A percentile compares a stretch with the other conserved stretches of the same genome.
Conservation (phyloP, 495 filamentous ascomycete species). For the Penicillium lagena region DNA sequence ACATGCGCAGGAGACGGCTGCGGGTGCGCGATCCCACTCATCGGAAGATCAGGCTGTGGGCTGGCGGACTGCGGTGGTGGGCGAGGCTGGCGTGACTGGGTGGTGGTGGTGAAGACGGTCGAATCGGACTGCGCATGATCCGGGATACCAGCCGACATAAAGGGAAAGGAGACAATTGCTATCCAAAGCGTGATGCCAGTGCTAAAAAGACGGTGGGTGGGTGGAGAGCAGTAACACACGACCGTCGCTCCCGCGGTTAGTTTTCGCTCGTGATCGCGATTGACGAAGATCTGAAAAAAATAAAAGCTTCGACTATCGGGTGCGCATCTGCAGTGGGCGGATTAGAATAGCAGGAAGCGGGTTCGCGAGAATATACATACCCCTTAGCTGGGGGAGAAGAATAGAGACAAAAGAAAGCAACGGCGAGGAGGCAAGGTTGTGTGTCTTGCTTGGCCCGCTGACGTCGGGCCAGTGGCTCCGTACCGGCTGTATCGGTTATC, state of each 20-base stretch:
- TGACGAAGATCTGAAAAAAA: conserved; percentile 17
- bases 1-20: conserved; percentile 18
- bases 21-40: conserved; percentile 29
- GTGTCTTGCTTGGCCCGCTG: conserved; percentile 8
- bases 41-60: conserved; percentile 18
- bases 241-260: conserved; percentile 4
- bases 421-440: too few relatives aligned
- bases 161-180: conserved; percentile 6
- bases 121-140: conserved; percentile 24
- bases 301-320: conserved; percentile 28
- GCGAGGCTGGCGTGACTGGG: conserved; percentile 2
- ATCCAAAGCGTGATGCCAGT: conserved; percentile 8
- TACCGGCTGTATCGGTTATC: too few relatives aligned
- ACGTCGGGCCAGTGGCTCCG: conserved; percentile 1
- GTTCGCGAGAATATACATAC: not conserved
- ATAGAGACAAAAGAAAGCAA: conserved; percentile 3
- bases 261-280: conserved; percentile 20
- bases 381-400: not conserved
- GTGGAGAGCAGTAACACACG: too few relatives aligned
- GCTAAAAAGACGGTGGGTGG: conserved; percentile 7
- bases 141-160: conserved; percentile 25
- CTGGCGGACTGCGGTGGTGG: conserved; percentile 8
- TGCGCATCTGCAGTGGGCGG: conserved; percentile 8
- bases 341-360: not conserved
- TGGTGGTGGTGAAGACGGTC: not conserved